These are phyloP conservation scores for Starmera caribaea DNA, from an alignment of 805 yeast genomes.

Conservation along the genomic window DNA sequence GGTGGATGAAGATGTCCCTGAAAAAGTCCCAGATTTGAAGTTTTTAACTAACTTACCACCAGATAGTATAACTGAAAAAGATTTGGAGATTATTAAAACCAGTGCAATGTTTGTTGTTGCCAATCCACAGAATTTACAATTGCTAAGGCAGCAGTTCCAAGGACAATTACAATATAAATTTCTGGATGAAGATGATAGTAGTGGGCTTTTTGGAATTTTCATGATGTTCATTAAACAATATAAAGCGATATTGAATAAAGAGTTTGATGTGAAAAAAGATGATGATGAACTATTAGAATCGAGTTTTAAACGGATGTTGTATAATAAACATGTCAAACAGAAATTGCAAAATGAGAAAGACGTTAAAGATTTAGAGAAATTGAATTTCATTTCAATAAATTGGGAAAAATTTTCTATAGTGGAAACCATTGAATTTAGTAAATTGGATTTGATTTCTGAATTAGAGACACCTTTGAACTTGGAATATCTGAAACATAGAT, in stretches of 20 bases:
- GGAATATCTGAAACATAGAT: slow-evolving; percentile 50
- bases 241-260: slow-evolving; percentile 13
- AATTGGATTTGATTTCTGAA: slow-evolving; percentile 48
- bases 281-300: slow-evolving; percentile 30
- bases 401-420: slow-evolving; percentile 81
- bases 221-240: slow-evolving; percentile 46
- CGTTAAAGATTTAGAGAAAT: slow-evolving; percentile 25
- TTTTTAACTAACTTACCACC: slow-evolving; percentile 16
- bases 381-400: slow-evolving; percentile 66
- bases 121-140: slow-evolving; percentile 33
- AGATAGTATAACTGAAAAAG: slow-evolving; percentile 49
- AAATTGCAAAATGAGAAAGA: slow-evolving; percentile 25
- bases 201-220: no score
- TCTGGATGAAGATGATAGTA: slow-evolving; percentile 26
- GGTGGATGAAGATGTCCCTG: slow-evolving; percentile 6
- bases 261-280: slow-evolving; percentile 15
- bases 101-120: slow-evolving; percentile 63
- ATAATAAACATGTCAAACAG: slow-evolving; percentile 26
- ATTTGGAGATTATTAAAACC: slow-evolving; percentile 57
- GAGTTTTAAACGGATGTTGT: slow-evolving; percentile 50
- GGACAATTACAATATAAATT: slow-evolving; percentile 53
- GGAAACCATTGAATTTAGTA: slow-evolving; percentile 57
- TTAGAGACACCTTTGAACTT: slow-evolving; percentile 42
- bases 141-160: no score
- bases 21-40: slow-evolving; percentile 5